Percentiles rank a stretch among this genome's conserved stretches.
phyloP scores from a whole-genome alignment of 2,329 filamentous ascomycete species.

The Penicillium sp. region DNA sequence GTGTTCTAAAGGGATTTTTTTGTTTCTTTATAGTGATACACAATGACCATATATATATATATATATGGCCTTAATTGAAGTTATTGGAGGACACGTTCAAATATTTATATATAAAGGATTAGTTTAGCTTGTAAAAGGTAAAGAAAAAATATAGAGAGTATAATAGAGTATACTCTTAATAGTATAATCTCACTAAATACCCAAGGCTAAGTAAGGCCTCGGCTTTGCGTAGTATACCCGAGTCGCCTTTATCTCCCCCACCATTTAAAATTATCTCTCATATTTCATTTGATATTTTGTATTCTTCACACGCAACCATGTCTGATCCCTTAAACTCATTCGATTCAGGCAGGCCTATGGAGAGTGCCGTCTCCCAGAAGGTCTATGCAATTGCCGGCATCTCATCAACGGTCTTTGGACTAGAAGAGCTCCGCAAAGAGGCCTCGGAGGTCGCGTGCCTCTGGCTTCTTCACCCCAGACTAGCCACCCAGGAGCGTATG shows the following conservation, averaged over 20 bases:
- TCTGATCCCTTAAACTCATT: slow-evolving; percentile 37
- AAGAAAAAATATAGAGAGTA: background rate
- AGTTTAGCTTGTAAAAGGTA: no score
- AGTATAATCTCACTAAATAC: background rate
- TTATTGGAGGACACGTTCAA: background rate
- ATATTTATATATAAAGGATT: no score
- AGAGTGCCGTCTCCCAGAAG: slow-evolving; percentile 57
- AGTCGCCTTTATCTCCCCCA: slow-evolving; percentile 13
- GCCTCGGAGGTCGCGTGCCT: slow-evolving; percentile 66
- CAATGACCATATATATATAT: background rate
- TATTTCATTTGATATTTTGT: background rate
- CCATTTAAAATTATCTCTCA: background rate
- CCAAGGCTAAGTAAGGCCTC: slow-evolving; percentile 3
- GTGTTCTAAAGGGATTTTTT: background rate
- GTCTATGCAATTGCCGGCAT: slow-evolving; percentile 75
- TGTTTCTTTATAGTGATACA: no score
- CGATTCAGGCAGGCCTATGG: slow-evolving; percentile 27
- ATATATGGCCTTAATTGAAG: background rate
- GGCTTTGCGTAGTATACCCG: slow-evolving; percentile 15
- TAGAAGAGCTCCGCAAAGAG: slow-evolving; percentile 65
- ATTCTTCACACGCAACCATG: slow-evolving; percentile 24
- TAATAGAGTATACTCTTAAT: no score
- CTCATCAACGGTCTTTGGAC: slow-evolving; percentile 74
- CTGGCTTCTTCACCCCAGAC: slow-evolving; percentile 87
- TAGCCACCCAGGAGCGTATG: slow-evolving; percentile 71